Base-by-base conservation (phyloP, 2,329 filamentous ascomycete species). In the Sarocladiaceae sp. region DNA sequence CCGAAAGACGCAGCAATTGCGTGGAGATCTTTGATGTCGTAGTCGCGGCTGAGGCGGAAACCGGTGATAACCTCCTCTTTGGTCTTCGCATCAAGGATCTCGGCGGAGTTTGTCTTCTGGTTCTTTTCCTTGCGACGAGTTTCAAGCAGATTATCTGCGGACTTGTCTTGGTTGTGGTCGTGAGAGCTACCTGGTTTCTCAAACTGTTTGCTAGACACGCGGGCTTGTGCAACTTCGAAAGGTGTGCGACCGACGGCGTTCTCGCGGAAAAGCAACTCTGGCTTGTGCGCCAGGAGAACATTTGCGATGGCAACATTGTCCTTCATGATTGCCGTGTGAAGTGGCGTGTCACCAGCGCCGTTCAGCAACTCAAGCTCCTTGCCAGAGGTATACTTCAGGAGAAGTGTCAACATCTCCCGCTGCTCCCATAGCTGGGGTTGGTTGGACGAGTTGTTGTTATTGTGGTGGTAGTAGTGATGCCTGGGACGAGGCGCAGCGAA, bases 241-340 rank as follows among this genome's bases (percentile, higher is more conserved):
- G 89, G 86, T 0, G 88, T 94, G 15, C 80, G 77, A 2, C 90
- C 90, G 0, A 87, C 87, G 0, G 87, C 82, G 58, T 92, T 92
- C 64, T 94, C 90, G 20, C 84, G 79, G 58, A 80, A 77, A 0
- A 90, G 69, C 2, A 91, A 72, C 23, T 75, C 72, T 0, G 85
- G 80, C 17, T 79, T 74, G 57, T 71, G 71, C 10, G 78, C 69
- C 11, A 91, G 67, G 3, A 88, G 60, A 2, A 71, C 60, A 13
- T 71, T 66, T 35, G 71, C 59, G 1, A 77, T 58, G 31, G 60
- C 62, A 7, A 71, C 57, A 31, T 68, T 57, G 12, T 66, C 59
- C 7, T 66, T 62, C 52, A 68, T 62, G 18, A 83, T 73, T 11
- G 78, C 74, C 0, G 73, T 76, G 60, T 90, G 86, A 0, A 89